These are phyloP conservation scores for Nemania serpens DNA, from an alignment of 2,329 filamentous ascomycete species.

Conservation along the genomic window DNA sequence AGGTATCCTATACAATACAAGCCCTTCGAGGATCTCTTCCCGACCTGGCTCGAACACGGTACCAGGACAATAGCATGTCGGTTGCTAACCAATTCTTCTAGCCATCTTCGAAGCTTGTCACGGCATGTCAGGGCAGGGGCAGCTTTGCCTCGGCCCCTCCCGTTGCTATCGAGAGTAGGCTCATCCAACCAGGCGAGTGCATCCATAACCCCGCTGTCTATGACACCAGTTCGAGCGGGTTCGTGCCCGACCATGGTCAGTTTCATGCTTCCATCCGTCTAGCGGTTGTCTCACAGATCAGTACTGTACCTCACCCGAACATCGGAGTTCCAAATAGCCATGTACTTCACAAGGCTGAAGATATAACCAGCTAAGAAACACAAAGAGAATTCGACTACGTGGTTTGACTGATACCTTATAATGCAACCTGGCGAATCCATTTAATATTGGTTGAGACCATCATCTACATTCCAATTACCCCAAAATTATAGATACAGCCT, in stretches of 20 bases:
- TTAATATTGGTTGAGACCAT: constrained; percentile 18
- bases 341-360: constrained; percentile 5
- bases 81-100: constrained; percentile 14
- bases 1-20: background rate
- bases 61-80: constrained; percentile 2
- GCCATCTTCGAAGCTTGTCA: constrained; percentile 1
- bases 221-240: background rate
- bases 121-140: constrained; percentile 16
- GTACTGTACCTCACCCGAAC: background rate
- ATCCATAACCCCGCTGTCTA: background rate
- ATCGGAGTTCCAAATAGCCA: background rate
- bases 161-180: background rate
- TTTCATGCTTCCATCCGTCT: background rate
- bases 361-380: background rate
- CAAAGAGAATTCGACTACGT: background rate
- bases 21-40: constrained; percentile 13
- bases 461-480: background rate
- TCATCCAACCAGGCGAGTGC: background rate
- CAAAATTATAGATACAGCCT: constrained; percentile 15
- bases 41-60: constrained; percentile 8
- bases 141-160: background rate
- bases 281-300: background rate
- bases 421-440: background rate
- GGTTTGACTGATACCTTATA: constrained; percentile 1
- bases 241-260: background rate